These are phyloP conservation scores for Withania somnifera DNA, from an alignment of 305 asterid species.

Conservation along the genomic window DNA sequence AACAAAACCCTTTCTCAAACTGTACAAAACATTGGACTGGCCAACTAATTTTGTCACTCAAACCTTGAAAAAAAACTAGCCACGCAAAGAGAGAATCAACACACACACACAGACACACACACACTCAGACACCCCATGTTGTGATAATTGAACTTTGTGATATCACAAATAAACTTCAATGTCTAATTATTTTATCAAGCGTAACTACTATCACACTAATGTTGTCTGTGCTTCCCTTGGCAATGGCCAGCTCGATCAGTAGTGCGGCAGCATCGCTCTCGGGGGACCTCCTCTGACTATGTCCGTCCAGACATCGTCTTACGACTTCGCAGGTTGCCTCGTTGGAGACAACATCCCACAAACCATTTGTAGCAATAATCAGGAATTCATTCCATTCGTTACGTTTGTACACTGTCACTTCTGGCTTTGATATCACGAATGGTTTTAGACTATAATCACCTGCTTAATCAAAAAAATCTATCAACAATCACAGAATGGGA, in stretches of 20 bases:
- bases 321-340: constrained; percentile 3
- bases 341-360: constrained; percentile 25
- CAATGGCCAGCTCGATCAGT: constrained; percentile 40
- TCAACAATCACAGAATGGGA: too few relatives aligned
- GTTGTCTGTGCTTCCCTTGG: constrained; percentile 46
- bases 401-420: constrained; percentile 8
- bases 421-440: constrained; percentile 20
- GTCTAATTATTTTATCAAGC: constrained; percentile 11
- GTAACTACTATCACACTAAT: constrained; percentile 41
- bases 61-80: background rate
- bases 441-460: constrained; percentile 16
- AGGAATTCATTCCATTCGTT: constrained; percentile 14
- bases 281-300: background rate
- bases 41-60: background rate
- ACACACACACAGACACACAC: too few relatives aligned
- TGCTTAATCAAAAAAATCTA: background rate
- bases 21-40: background rate
- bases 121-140: background rate
- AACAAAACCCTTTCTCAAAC: background rate
- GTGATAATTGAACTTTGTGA: background rate
- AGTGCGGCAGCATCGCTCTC: constrained; percentile 6
- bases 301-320: background rate
- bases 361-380: constrained; percentile 20
- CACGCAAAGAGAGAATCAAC: background rate
- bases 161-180: background rate